Base-by-base conservation (phyloP, 179 eudicot genomes). In the Nepenthes alata region DNA sequence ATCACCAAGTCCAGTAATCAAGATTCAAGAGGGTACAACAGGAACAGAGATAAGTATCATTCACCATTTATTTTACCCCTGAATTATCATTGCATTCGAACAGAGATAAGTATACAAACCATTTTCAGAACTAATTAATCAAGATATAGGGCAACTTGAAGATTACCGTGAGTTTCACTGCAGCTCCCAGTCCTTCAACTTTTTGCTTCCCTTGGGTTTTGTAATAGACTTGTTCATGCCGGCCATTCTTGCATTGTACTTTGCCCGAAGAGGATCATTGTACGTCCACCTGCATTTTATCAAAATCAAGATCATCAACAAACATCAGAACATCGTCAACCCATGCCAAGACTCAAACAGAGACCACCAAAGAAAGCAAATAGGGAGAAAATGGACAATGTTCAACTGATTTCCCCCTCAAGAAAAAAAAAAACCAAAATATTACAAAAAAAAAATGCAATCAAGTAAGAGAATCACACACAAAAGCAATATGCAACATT, bases 241-340 rank as follows among this genome's bases (percentile, higher is more conserved):
- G 49, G 96, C 96, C 97, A 91, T 91, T 76, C 89, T 91, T 11
- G 83, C 81, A 63, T 89, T 81, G 83, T 91, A 91, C 71, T 86
- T 91, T 25, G 87, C 80, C 50, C 94, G 80, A 44, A 83, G 82
- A 65, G 84, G 74, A 76, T 91, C 96, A 69, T 88, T 88, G 76
- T 71, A 81, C 5, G 95, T 81, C 97, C 97, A 91, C 62, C 96
- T 91, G 84, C 72, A 80, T 54, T 48, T 56, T 39, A 14, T 6
- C 63, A 70, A 35, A 13, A n/a, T 35, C 0, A 13, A 57, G 13
- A 62, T 68, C 59, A 72, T 38, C 15, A 25, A 11, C 55, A 55
- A 35, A 53, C 45, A 65, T 25, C 66, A 37, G n/a, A 1, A 49
- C 53, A 49, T 9, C 12, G 11, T 49, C 53, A 49, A 49, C 53